Conservation (phyloP, 176 grass and related monocot species). For the Puccinellia tenuiflora region DNA sequence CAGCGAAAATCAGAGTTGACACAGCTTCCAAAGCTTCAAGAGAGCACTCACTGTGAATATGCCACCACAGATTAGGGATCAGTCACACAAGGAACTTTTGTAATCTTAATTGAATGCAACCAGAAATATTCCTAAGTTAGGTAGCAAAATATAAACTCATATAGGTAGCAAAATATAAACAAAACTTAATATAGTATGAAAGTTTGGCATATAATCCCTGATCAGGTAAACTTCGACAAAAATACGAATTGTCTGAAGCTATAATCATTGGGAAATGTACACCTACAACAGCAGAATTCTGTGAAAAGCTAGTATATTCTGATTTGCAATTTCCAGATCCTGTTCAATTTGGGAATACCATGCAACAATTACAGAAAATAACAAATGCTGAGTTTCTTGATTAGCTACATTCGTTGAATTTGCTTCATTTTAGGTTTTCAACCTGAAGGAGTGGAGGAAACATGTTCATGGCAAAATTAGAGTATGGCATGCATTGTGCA, state of each 20-base stretch:
- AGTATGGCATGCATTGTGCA: neutral
- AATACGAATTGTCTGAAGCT: too few species aligned
- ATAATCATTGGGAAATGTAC: too few species aligned
- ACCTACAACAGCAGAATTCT: neutral
- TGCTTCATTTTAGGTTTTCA: neutral
- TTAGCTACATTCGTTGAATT: neutral
- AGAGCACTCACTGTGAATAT: slow-evolving; percentile 66
- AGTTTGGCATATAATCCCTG: neutral
- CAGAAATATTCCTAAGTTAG: neutral
- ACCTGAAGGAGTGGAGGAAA: neutral
- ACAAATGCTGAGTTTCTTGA: neutral
- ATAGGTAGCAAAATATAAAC: neutral
- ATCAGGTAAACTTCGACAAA: neutral
- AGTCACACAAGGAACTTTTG: neutral
- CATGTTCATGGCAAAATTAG: too few species aligned
- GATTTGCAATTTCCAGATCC: neutral
- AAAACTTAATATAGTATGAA: neutral
- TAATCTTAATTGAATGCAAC: neutral
- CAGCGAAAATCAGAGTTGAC: slow-evolving; percentile 80
- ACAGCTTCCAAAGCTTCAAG: slow-evolving; percentile 81
- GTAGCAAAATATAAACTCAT: too few species aligned
- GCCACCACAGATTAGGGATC: slow-evolving; percentile 20
- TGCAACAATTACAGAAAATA: neutral
- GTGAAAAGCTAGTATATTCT: neutral
- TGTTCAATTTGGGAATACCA: neutral